These are phyloP conservation scores for Tetrahymena malaccensis DNA, from an alignment of 73 alveolate species.

Conservation along the genomic window DNA sequence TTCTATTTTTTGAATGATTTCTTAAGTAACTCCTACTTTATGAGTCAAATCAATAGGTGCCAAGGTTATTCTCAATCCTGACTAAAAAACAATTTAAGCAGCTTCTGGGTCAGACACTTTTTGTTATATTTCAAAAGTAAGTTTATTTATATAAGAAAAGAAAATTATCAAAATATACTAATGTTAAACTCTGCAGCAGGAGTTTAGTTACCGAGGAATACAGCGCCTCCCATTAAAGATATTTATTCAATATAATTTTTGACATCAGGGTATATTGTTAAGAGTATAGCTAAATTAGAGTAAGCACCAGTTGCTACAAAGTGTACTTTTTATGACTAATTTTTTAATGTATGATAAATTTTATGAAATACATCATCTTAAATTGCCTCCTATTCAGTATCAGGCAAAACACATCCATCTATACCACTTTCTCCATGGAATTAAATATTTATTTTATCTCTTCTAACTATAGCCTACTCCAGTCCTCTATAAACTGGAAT, in stretches of 20 bases:
- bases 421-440: neutral
- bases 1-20: neutral
- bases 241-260: slow-evolving; percentile 3
- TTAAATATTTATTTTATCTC: neutral
- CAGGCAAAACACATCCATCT: neutral
- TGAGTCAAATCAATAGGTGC: neutral
- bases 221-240: slow-evolving; percentile 32
- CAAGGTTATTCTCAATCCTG: neutral
- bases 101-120: neutral
- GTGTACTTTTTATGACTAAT: neutral
- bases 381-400: neutral
- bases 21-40: neutral
- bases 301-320: slow-evolving; percentile 21
- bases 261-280: slow-evolving; percentile 21
- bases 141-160: neutral
- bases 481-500: slow-evolving; percentile 25
- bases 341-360: neutral
- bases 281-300: slow-evolving; percentile 13
- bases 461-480: neutral
- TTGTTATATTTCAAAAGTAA: neutral
- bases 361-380: neutral
- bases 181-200: slow-evolving; percentile 34
- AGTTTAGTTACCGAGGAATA: slow-evolving; percentile 22
- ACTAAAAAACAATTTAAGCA: neutral
- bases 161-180: neutral